Evolutionary conservation across 306 rosid genomes (phyloP).

Genomic region (Quercus dentata): DNA sequence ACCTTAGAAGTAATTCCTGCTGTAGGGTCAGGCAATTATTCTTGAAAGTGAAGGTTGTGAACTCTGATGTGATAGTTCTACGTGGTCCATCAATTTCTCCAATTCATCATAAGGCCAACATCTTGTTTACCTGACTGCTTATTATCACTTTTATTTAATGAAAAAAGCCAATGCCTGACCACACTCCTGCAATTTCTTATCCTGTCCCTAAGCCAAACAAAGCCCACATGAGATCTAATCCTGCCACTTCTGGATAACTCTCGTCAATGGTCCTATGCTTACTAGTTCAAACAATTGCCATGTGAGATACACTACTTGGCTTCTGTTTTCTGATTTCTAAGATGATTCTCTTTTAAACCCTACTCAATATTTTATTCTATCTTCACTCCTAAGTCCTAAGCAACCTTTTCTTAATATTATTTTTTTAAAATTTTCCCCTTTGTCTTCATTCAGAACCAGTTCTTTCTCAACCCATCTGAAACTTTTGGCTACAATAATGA

Average conservation of each 20-base stretch:
- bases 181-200: slow-evolving; percentile 32
- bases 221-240: slow-evolving; percentile 33
- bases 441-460: slow-evolving; percentile 4
- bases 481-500: slow-evolving; percentile 12
- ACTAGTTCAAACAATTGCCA: slow-evolving; percentile 19
- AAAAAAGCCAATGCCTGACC: slow-evolving; percentile 27
- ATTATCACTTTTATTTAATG: slow-evolving; percentile 24
- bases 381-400: neutral
- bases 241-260: slow-evolving; percentile 28
- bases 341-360: neutral
- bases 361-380: slow-evolving; percentile 4
- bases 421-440: neutral
- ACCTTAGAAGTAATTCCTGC: slow-evolving; percentile 4
- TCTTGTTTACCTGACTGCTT: slow-evolving; percentile 19
- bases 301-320: slow-evolving; percentile 10
- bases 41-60: slow-evolving; percentile 27
- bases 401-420: neutral
- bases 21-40: slow-evolving; percentile 24
- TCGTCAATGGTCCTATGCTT: slow-evolving; percentile 24
- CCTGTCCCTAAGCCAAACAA: slow-evolving; percentile 27
- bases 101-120: slow-evolving; percentile 3
- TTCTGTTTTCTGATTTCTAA: neutral
- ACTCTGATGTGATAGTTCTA: slow-evolving; percentile 10
- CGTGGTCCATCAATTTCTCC: slow-evolving; percentile 27
- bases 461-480: slow-evolving; percentile 3